A percentile compares a stretch with the other conserved stretches of the same genome.
Conservation (phyloP, 2,329 filamentous ascomycete species). For the Alternaria arbusti region DNA sequence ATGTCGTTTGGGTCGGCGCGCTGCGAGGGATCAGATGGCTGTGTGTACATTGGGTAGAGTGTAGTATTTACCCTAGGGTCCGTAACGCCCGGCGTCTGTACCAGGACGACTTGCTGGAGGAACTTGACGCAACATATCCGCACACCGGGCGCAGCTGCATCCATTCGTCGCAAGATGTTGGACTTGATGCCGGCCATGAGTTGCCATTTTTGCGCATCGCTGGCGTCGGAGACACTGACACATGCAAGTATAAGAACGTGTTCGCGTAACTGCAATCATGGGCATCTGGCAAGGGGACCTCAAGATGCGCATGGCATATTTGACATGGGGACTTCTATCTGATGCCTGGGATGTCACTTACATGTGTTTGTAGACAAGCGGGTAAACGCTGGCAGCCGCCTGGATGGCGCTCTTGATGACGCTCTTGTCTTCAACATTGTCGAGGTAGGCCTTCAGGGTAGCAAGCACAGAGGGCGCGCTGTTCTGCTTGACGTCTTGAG, state of each 20-base stretch:
- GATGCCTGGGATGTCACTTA: conserved; percentile 62
- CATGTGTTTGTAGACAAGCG: conserved; percentile 91
- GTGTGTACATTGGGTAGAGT: conserved; percentile 6
- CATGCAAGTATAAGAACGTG: conserved; percentile 43
- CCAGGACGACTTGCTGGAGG: conserved; percentile 87
- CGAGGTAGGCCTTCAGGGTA: conserved; percentile 64
- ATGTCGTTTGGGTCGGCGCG: conserved; percentile 79
- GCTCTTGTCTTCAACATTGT: conserved; percentile 71
- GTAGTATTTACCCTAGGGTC: conserved; percentile 75
- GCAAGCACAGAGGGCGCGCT: conserved; percentile 79
- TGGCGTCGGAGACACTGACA: conserved; percentile 81
- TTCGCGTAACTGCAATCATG: conserved; percentile 26
- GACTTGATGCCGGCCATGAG: conserved; percentile 88
- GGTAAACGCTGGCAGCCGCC: conserved; percentile 89
- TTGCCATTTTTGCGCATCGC: conserved; percentile 84
- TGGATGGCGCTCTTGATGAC: conserved; percentile 89
- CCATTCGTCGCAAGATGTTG: conserved; percentile 87
- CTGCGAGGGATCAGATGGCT: conserved; percentile 54
- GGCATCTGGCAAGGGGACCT: conserved; percentile 20
- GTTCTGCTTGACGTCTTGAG: conserved; percentile 78
- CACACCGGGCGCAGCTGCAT: conserved; percentile 75
- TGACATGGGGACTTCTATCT: conserved; percentile 30
- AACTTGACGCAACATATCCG: conserved; percentile 98
- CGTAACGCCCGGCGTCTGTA: conserved; percentile 84
- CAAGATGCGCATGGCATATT: conserved; percentile 20